Evolutionary conservation across 2,329 filamentous ascomycete genomes (phyloP).

Genomic region (Verticillium albo-atrum): DNA sequence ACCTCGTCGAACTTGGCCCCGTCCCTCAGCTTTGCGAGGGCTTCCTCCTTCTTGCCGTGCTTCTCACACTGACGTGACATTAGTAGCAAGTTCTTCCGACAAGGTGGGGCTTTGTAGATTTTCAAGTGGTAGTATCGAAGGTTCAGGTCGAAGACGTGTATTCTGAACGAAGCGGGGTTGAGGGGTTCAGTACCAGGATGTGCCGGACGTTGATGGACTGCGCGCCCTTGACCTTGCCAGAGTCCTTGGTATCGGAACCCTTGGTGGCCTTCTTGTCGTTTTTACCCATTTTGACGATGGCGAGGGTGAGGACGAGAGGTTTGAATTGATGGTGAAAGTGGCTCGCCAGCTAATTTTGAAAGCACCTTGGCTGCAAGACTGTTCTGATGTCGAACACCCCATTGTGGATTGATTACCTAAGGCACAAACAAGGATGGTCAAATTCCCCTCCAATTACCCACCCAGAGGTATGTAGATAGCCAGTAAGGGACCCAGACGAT

Average conservation of each 20-base stretch:
- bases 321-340: no score
- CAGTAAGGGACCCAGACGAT: no score
- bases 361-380: no score
- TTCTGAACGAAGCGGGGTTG: neutral
- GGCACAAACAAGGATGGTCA: no score
- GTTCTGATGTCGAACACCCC: no score
- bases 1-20: conserved; percentile 73
- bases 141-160: no score
- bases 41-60: conserved; percentile 73
- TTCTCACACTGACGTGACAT: conserved; percentile 58
- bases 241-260: conserved; percentile 28
- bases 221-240: conserved; percentile 52
- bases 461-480: no score
- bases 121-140: neutral
- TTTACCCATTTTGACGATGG: conserved; percentile 26
- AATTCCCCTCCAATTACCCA: no score
- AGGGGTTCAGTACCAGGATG: conserved; percentile 47
- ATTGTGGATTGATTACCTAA: no score
- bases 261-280: conserved; percentile 33
- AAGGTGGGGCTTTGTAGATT: no score
- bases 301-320: no score
- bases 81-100: neutral
- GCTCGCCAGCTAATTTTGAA: no score
- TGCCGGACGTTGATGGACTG: conserved; percentile 71
- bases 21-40: conserved; percentile 60